Evolutionary conservation across 192 early-diverging fungal species (phyloP), one percentile per base, ranked within the genome.

Genomic region (Geranomyces michiganensis): DNA sequence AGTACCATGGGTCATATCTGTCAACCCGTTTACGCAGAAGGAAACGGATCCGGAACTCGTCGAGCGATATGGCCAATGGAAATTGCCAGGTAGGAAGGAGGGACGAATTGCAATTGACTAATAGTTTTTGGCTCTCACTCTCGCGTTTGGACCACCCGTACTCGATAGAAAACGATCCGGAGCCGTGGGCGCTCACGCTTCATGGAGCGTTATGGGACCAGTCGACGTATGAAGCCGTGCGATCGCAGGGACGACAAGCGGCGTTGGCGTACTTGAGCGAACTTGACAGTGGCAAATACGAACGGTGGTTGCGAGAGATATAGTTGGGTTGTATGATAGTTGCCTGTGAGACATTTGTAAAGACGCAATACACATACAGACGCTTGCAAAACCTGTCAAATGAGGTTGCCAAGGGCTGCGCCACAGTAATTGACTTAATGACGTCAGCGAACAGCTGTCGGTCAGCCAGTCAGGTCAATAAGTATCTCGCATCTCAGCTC

Each of bases 1-100:
- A 56, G 58, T 62, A 17, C 73, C 73, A 10, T 74, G 65, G 43
- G 60, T 68, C 55, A 26, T 74, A 15, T 59, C 73, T 15, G 66
- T 68, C 30, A 53, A 22, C 13, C 65, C 56, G 0, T 49, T 74
- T 13, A 62, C 73, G n/a, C 65, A 67, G 41, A 51, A 62, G 66
- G 73, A 74, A 63, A 68, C 65, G 13, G 66, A 74, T 43, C 46
- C 56, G 19, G 44, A 46, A 13, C 22, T 68, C 24, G 48, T 74
- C 10, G 33, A 33, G 0, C 56, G 49, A 31, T 68, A 43, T 48
- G 73, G 73, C 8, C 27, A 47, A 31, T 74, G 63, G 58, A 67
- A 68, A 46, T 19, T 68, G 21, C 73, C 73, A 17, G n/a, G 26
- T 21, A 67, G 67, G 3, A 49, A 73, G 17, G 19, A 41, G 36